Evolutionary conservation across 2,329 filamentous ascomycete species (phyloP), one percentile per base, ranked within the genome.

Genomic region (Aschersonia sp.): DNA sequence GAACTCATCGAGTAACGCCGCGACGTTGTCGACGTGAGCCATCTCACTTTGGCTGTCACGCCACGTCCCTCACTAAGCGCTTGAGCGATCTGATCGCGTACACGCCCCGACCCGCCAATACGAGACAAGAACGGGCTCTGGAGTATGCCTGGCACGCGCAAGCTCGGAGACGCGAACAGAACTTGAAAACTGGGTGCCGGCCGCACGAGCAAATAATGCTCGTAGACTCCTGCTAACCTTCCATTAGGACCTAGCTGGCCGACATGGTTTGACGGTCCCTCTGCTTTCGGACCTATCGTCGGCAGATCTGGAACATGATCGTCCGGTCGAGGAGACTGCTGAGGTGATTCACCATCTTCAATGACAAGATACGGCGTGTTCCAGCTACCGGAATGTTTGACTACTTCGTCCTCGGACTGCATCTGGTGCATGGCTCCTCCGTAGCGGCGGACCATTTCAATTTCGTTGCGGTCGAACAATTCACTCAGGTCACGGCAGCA

Each of bases 31-130:
- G 53, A 56, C 0, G 40, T 20, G 9, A 86, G 63, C 85, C 84
- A 89, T 46, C 80, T 75, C 9, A 89, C 75, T 58, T 85, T 85
- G 3, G 82, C 82, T 1, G 84, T 89, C 3, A 89, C 79, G 45
- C 82, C 80, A 42, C 78, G 75, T 0, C 82, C 83, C 55, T 82
- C 75, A 6, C 73, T 72, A 31, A 89, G 73, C 0, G 84, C 83
- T 20, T 68, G 62, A 1, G 61, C 61, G 30, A 78, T 62, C 41
- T 71, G 67, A 9, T 75, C 68, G 5, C 69, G 68, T 1, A 73
- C 65, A 28, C 65, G 62, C 3, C 58, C 55, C 0, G 70, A 68
- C 2, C 74, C 74, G 5, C 75, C 74, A 30, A 78, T 72, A 32
- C 70, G 70, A 6, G 66, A 65, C 58, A 78, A 67, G 54, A 79